These are phyloP conservation scores for Lipomyces sp. DNA, from an alignment of 805 yeast species.

Conservation along the genomic window DNA sequence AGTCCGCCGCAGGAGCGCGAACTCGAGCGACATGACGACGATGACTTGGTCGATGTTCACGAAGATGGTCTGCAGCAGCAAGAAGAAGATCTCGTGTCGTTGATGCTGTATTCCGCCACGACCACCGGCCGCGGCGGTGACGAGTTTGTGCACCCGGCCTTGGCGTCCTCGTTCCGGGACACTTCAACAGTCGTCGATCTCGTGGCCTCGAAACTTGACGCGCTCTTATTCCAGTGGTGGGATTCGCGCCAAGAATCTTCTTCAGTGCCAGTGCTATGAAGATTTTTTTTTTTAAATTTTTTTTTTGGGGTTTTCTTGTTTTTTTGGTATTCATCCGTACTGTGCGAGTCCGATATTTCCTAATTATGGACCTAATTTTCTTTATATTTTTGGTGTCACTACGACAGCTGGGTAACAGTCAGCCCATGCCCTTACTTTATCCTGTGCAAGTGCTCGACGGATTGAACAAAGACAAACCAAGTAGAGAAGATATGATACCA, in stretches of 20 bases:
- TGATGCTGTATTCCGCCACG: neutral
- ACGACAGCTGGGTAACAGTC: too few species aligned
- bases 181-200: neutral
- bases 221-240: constrained; percentile 5
- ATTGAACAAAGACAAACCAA: too few species aligned
- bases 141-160: constrained; percentile 1
- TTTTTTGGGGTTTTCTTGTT: too few species aligned
- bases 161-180: neutral
- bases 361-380: too few species aligned
- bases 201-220: constrained; percentile 6
- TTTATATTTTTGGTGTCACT: too few species aligned
- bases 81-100: constrained; percentile 2
- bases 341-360: too few species aligned
- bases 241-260: neutral
- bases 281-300: too few species aligned
- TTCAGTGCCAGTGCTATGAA: neutral
- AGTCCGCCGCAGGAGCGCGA: constrained; percentile 17
- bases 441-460: too few species aligned
- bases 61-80: neutral
- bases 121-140: neutral
- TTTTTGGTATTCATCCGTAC: too few species aligned
- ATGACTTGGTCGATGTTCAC: neutral
- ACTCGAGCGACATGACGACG: constrained; percentile 5
- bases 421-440: too few species aligned
- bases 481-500: too few species aligned